phyloP scores from a whole-genome alignment of 441 rosid genomes.

The Pelargonium citronellum region DNA sequence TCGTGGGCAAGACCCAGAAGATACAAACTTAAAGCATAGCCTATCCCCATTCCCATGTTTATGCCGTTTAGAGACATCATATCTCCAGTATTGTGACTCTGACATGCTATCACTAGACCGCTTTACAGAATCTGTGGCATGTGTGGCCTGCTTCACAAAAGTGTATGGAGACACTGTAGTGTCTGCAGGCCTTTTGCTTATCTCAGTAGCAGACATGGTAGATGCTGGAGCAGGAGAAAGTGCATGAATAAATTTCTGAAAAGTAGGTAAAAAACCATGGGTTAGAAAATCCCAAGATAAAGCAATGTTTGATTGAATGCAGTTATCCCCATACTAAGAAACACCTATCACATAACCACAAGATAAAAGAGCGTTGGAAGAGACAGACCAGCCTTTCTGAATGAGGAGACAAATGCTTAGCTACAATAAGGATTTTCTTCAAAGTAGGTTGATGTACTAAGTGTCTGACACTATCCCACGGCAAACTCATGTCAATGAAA shows the following conservation, averaged over 20 bases:
- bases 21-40: conserved; percentile 73
- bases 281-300: conserved; percentile 13
- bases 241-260: conserved; percentile 89
- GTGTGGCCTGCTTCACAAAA: conserved; percentile 35
- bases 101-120: conserved; percentile 39
- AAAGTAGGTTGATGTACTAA: too few relatives aligned
- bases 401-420: background rate
- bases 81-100: conserved; percentile 91
- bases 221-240: conserved; percentile 79
- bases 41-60: conserved; percentile 54
- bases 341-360: background rate
- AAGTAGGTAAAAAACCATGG: conserved; percentile 17
- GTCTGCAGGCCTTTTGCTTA: conserved; percentile 58
- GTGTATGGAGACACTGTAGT: conserved; percentile 68
- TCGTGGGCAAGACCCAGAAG: conserved; percentile 76
- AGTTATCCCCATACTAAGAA: background rate
- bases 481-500: background rate
- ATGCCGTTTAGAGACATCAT: conserved; percentile 76
- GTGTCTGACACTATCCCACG: background rate
- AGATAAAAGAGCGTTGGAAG: background rate
- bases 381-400: background rate
- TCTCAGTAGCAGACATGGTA: conserved; percentile 71
- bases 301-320: background rate
- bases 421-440: too few relatives aligned
- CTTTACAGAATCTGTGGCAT: conserved; percentile 42